A percentile compares a stretch with the other conserved stretches of the same genome.
phyloP scores from a whole-genome alignment of 2,329 filamentous ascomycete species.

The Phyllosticta citrichinensis region DNA sequence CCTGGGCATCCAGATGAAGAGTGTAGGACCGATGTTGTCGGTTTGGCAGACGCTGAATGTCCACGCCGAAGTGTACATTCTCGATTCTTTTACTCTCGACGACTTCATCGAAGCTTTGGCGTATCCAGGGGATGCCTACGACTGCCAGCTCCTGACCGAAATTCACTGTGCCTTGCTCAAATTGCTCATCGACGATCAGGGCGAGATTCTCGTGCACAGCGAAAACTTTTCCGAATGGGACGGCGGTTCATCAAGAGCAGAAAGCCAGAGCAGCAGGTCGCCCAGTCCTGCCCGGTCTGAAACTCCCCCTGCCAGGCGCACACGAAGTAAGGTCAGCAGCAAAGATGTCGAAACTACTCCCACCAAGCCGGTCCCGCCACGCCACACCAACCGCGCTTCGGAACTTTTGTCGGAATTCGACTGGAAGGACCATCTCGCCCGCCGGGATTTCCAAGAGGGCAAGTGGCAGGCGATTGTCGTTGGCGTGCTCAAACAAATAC shows the following conservation, averaged over 20 bases:
- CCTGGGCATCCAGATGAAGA: conserved; percentile 63
- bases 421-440: conserved; percentile 77
- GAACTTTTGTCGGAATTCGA: conserved; percentile 66
- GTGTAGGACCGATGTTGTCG: conserved; percentile 76
- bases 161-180: conserved; percentile 88
- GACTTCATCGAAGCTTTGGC: conserved; percentile 86
- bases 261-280: conserved; percentile 39
- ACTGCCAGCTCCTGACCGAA: conserved; percentile 80
- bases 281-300: conserved; percentile 31
- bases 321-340: conserved; percentile 66
- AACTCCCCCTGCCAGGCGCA: conserved; percentile 67
- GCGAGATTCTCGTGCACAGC: conserved; percentile 61
- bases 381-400: conserved; percentile 49
- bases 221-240: conserved; percentile 53
- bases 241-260: conserved; percentile 22
- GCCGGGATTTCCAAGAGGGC: conserved; percentile 75
- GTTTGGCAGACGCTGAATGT: conserved; percentile 97
- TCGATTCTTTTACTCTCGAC: conserved; percentile 97
- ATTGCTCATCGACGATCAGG: conserved; percentile 69
- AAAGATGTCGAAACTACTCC: neutral
- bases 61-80: conserved; percentile 87
- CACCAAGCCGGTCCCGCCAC: neutral
- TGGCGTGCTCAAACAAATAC: conserved; percentile 75
- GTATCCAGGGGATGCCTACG: conserved; percentile 60
- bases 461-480: conserved; percentile 89